Evolutionary conservation across 495 filamentous ascomycete species (phyloP), one percentile per base, ranked within the genome.

Genomic region (Jackrogersella minutella): DNA sequence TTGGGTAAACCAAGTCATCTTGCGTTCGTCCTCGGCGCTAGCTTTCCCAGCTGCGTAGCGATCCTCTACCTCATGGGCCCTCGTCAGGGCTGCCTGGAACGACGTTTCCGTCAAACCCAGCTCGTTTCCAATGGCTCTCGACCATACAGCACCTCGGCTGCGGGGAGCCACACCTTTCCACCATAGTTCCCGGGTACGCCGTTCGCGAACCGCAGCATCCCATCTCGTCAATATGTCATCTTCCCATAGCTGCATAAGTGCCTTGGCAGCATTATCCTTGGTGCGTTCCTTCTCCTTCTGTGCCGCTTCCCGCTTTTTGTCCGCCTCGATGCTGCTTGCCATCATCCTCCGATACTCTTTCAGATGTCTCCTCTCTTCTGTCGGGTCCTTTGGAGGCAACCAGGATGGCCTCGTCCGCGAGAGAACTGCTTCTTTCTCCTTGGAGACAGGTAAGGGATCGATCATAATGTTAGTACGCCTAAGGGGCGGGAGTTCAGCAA

Each of bases 311-410:
- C 81, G 79, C 41, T 81, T 85, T 43, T 81, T 80, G 21, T 87
- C 84, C 41, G 89, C 85, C 77, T 96, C 92, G 30, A 86, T 78
- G 46, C 91, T 90, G 54, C 85, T 84, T 0, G 87, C 87, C 91
- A 97, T 96, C 91, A 99, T 98, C 70, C 83, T 86, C 74, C 96
- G 90, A 70, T 97, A 99, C 75, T 98, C 91, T 71, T 85, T 93
- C 55, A 99, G 66, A 72, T 99, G 95, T 56, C 87, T 89, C 74
- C 87, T 93, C 77, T 99, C 95, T 75, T 99, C 95, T 47, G 90
- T 91, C 22, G 91, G 93, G 62, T 92, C 88, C 77, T 99, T 98
- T 0, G 95, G 95, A 5, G 95, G 95, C 13, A 99, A 81, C 95
- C 95, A 99, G 36, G 91, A 94, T 0, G 95, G 95, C 24, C 95